Conservation (phyloP, 148 eudicot genomes). For the Arctostaphylos glauca region DNA sequence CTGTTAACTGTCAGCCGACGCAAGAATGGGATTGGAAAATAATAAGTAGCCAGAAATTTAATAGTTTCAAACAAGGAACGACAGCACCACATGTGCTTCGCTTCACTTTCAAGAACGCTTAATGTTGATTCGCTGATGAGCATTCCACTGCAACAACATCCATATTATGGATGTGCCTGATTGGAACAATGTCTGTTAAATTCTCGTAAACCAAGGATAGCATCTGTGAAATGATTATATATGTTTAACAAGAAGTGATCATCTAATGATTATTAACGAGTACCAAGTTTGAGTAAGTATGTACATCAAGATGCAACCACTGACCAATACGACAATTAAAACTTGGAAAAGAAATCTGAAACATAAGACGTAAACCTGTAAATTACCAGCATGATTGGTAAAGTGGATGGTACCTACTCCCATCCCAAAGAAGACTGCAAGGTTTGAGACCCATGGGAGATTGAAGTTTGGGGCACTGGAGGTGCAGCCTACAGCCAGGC, state of each 20-base stretch:
- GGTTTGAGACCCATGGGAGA: not conserved
- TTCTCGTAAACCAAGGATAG: not conserved
- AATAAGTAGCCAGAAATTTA: not conserved
- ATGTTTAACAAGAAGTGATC: not conserved
- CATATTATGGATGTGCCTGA: slow-evolving; percentile 85
- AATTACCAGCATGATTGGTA: not conserved
- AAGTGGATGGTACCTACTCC: not conserved
- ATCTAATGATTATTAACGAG: not conserved
- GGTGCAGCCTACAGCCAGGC: not conserved
- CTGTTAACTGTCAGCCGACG: not conserved
- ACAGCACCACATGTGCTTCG: not conserved
- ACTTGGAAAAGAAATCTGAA: not conserved
- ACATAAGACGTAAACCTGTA: too few relatives aligned
- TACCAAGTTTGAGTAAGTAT: not conserved
- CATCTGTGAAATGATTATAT: not conserved
- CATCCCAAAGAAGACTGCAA: not conserved
- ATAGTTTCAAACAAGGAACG: not conserved
- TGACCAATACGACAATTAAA: too few relatives aligned
- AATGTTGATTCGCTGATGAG: slow-evolving; percentile 33
- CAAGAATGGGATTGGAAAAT: not conserved
- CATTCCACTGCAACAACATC: slow-evolving; percentile 90
- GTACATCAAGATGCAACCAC: not conserved
- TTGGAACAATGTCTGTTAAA: not conserved
- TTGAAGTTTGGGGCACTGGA: not conserved
- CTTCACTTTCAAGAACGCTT: slow-evolving; percentile 18